These are phyloP conservation scores for Phytophthora tubulina DNA, from an alignment of 352 stramenopile genomes.

Conservation along the genomic window DNA sequence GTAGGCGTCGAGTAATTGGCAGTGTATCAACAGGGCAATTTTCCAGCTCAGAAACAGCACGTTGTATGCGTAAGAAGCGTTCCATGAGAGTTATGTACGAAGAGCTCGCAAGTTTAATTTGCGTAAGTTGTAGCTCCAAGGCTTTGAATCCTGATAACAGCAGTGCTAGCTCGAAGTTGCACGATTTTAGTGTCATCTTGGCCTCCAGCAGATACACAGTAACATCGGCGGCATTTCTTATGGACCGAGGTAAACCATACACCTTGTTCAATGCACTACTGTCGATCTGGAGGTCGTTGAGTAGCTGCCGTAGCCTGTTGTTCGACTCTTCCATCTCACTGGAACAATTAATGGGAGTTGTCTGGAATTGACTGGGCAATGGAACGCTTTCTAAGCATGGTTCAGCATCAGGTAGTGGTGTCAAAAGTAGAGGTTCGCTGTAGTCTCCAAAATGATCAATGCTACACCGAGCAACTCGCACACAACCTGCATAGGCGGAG, in stretches of 20 bases:
- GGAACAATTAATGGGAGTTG: conserved; percentile 8
- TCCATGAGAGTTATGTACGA: conserved; percentile 35
- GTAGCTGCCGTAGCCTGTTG: conserved; percentile 30
- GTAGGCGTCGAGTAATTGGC: conserved; percentile 28
- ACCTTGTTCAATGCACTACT: not conserved
- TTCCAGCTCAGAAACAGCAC: conserved; percentile 62
- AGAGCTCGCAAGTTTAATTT: conserved; percentile 30
- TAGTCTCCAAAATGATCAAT: conserved; percentile 59
- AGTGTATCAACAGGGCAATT: conserved; percentile 44
- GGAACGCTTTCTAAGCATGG: not conserved
- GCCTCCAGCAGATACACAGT: conserved; percentile 34
- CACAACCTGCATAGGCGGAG: conserved; percentile 61
- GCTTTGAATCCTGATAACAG: conserved; percentile 52
- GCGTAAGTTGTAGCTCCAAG: conserved; percentile 21
- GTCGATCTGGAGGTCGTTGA: conserved; percentile 25
- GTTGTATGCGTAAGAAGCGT: conserved; percentile 40
- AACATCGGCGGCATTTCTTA: conserved; percentile 18
- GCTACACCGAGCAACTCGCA: conserved; percentile 70
- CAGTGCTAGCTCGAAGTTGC: conserved; percentile 63
- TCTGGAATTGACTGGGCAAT: not conserved
- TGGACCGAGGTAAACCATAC: conserved; percentile 25
- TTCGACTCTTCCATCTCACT: conserved; percentile 19
- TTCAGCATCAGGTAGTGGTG: conserved; percentile 32
- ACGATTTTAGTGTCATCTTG: conserved; percentile 37
- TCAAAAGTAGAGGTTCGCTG: conserved; percentile 62